Conservation (phyloP, 2,329 filamentous ascomycete species). For the Sarocladiaceae sp. region DNA sequence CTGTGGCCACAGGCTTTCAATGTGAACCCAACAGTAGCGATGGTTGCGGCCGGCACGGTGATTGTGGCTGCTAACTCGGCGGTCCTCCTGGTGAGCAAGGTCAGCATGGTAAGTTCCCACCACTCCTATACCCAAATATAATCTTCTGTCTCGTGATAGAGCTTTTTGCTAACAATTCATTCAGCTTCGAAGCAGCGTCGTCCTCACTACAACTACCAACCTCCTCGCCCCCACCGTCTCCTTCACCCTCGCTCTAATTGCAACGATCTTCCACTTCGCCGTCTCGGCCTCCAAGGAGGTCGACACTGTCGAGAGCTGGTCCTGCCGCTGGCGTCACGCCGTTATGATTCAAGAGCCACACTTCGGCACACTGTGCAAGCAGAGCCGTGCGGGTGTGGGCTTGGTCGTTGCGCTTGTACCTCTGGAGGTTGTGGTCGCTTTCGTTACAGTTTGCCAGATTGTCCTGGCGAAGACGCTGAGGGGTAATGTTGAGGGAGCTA, state of each 20-base stretch:
- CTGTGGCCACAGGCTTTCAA: constrained; percentile 57
- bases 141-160: neutral
- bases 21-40: constrained; percentile 49
- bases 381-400: constrained; percentile 51
- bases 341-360: constrained; percentile 48
- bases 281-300: constrained; percentile 51
- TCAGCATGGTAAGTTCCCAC: constrained; percentile 41
- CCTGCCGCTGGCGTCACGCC: constrained; percentile 55
- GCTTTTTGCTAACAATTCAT: neutral
- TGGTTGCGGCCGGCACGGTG: constrained; percentile 48
- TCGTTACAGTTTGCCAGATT: constrained; percentile 39
- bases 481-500: constrained; percentile 17
- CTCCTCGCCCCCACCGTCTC: constrained; percentile 24
- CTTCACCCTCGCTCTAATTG: constrained; percentile 40
- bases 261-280: constrained; percentile 54
- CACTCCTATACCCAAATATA: constrained; percentile 13
- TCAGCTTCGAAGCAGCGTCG: constrained; percentile 11
- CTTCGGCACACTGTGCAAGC: constrained; percentile 52
- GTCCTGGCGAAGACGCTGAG: constrained; percentile 38
- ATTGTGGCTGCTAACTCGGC: constrained; percentile 43
- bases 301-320: constrained; percentile 59
- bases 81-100: constrained; percentile 45
- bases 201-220: constrained; percentile 19
- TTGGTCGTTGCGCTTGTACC: constrained; percentile 54
- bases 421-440: constrained; percentile 47